Percentiles rank a stretch among this genome's conserved stretches.
phyloP scores from a whole-genome alignment of 257 asterid genomes.

The Cruciata laevipes region DNA sequence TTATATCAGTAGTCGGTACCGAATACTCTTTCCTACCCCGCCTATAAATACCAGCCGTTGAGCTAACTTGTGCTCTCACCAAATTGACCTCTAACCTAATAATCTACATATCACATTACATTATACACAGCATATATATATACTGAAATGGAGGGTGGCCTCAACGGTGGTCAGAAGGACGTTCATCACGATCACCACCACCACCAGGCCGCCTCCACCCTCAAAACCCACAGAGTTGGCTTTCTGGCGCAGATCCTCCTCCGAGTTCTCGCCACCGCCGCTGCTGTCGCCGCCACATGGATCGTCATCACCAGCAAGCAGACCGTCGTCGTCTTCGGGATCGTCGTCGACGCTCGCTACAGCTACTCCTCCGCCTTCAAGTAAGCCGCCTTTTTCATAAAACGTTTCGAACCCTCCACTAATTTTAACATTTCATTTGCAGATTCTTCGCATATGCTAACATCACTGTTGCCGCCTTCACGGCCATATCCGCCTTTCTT shows the following conservation, averaged over 20 bases:
- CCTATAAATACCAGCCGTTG: constrained; percentile 5
- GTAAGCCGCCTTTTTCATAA: constrained; percentile 18
- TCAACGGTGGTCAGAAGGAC: not conserved
- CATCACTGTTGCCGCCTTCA: constrained; percentile 34
- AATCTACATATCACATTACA: not conserved
- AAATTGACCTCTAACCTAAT: not conserved
- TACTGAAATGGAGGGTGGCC: not conserved
- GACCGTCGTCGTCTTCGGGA: constrained; percentile 31
- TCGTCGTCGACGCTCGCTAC: constrained; percentile 43
- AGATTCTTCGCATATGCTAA: constrained; percentile 63
- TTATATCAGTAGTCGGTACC: not conserved
- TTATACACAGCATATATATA: not conserved
- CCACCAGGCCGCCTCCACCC: not conserved
- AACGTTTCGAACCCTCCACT: too few species aligned
- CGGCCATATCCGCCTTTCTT: constrained; percentile 29
- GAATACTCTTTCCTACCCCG: not conserved
- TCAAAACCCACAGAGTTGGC: constrained; percentile 8
- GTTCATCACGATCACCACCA: not conserved
- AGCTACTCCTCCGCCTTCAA: constrained; percentile 51
- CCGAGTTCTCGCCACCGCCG: constrained; percentile 32
- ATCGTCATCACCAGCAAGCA: constrained; percentile 43
- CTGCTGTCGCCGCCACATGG: constrained; percentile 49
- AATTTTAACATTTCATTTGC: not conserved
- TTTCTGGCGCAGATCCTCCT: constrained; percentile 29
- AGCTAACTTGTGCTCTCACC: not conserved